phyloP scores from a whole-genome alignment of 305 asterid species.

The Salvia sclarea region DNA sequence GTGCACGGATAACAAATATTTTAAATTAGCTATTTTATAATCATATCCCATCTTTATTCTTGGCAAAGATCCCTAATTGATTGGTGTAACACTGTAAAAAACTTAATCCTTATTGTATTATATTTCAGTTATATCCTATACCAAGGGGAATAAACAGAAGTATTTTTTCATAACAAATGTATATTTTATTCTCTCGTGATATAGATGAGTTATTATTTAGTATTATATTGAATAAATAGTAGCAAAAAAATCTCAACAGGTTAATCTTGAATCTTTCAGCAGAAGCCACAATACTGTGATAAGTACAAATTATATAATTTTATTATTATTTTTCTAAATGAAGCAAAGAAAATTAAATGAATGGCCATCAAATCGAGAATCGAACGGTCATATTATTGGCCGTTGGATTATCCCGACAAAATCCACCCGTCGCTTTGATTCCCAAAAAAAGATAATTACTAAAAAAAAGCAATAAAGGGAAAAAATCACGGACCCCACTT shows the following conservation, averaged over 20 bases:
- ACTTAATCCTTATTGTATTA: no score
- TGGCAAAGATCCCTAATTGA: background rate
- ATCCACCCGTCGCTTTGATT: conserved; percentile 28
- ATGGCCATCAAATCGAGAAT: conserved; percentile 10
- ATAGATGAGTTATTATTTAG: no score
- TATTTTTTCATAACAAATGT: no score
- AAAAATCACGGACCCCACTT: conserved; percentile 42
- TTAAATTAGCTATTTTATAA: background rate
- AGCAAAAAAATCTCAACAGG: background rate
- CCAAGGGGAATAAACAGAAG: no score
- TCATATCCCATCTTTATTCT: background rate
- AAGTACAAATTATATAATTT: background rate
- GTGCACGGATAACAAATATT: no score
- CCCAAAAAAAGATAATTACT: background rate
- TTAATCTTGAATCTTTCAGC: background rate
- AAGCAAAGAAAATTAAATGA: background rate
- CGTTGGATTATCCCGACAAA: conserved; percentile 29
- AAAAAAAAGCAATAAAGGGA: background rate
- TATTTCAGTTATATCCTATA: no score
- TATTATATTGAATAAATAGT: no score
- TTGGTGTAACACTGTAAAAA: background rate
- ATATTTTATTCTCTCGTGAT: no score
- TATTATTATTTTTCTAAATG: background rate
- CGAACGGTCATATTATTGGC: conserved; percentile 13
- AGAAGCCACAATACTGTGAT: background rate